Conservation (phyloP, 768 basidiomycete species). For the Myochromella boudieri region DNA sequence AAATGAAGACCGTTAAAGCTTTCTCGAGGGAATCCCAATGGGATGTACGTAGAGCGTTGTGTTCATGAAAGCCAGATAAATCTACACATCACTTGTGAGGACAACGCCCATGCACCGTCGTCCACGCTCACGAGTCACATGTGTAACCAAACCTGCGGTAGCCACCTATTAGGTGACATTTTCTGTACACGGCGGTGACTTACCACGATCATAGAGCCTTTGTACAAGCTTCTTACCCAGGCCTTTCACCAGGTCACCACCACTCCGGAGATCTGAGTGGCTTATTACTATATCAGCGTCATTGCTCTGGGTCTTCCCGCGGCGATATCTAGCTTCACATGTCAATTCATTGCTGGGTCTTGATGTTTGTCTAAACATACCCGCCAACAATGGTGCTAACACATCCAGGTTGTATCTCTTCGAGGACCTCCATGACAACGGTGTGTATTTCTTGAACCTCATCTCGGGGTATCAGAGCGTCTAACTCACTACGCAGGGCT, state of each 20-base stretch:
- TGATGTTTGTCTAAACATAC: conserved; percentile 38
- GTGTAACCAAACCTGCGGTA: conserved; percentile 65
- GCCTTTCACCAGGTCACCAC: conserved; percentile 51
- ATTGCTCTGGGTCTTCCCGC: conserved; percentile 79
- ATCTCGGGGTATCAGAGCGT: conserved; percentile 54
- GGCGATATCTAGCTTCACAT: conserved; percentile 59
- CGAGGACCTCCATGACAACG: conserved; percentile 67
- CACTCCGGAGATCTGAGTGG: conserved; percentile 51
- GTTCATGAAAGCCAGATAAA: conserved; percentile 57
- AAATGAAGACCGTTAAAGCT: conserved; percentile 73
- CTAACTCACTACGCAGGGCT: conserved; percentile 57
- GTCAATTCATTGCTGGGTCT: background rate
- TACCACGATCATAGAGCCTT: conserved; percentile 57
- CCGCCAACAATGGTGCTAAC: conserved; percentile 79
- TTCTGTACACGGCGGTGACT: conserved; percentile 13
- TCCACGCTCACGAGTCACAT: conserved; percentile 72
- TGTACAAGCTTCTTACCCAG: conserved; percentile 62
- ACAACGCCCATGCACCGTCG: too few relatives aligned
- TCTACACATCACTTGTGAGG: conserved; percentile 36
- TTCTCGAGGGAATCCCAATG: conserved; percentile 85
- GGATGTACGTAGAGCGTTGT: conserved; percentile 52
- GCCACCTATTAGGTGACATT: too few relatives aligned
- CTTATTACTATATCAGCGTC: conserved; percentile 92
- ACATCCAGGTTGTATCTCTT: conserved; percentile 63
- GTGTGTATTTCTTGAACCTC: conserved; percentile 81